Evolutionary conservation across 1,284 basidiomycete species (phyloP), one percentile per base, ranked within the genome.

Genomic region (Puccinia polysora): DNA sequence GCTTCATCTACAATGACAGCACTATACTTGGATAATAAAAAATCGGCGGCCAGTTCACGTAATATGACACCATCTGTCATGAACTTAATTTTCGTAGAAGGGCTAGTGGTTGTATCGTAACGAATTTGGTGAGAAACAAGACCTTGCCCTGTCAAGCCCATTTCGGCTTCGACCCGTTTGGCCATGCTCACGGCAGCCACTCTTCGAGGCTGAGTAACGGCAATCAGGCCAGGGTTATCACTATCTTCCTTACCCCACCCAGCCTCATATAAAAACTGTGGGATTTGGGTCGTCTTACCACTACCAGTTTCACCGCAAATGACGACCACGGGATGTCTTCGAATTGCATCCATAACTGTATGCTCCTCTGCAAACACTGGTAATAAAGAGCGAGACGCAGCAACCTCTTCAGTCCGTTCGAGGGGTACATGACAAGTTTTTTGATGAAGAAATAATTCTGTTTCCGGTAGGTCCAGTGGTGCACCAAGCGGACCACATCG

Each of bases 11-110:
- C 89, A 73, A 98, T 89, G 75, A 99, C 86, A 38, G 96, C 89
- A 28, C 90, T 93, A 80, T 99, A 99, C 79, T 88, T 90, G 65
- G 83, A 86, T 18, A 98, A 83, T 36, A 97, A 80, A 78, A 98
- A 95, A 79, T 99, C 95, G 15, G 85, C 86, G 0, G 91, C 88
- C 25, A 98, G 84, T 80, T 99, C 96, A 72, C 96, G 88, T 12
- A 98, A 83, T 28, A 99, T 82, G 15, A 98, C 92, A 83, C 96
- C 96, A 78, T 99, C 96, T 1, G 96, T 99, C 95, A 98, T 98
- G 83, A 98, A 99, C 81, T 98, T 97, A 83, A 98, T 92, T 6
- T 87, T 87, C 0, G 96, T 99, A 28, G 87, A 84, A 0, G 90
- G 84, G 2, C 91, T 91, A 0, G 92, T 89, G 0, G 91, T 97